phyloP scores from a whole-genome alignment of 2,329 filamentous ascomycete genomes.

The Fusarium virguliforme region DNA sequence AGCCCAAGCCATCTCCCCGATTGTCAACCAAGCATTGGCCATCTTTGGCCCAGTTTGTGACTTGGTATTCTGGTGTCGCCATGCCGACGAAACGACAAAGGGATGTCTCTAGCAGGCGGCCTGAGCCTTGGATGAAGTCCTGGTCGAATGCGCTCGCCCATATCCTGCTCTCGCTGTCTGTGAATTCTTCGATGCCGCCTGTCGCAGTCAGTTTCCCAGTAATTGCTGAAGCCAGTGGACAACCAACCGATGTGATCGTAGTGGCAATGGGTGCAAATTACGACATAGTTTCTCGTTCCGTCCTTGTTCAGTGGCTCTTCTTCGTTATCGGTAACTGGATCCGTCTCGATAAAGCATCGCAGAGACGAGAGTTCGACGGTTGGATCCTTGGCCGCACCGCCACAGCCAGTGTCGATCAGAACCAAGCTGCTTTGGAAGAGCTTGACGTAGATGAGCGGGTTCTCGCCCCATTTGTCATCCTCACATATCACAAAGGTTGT shows the following conservation, averaged over 20 bases:
- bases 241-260: conserved; percentile 60
- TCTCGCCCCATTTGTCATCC: conserved; percentile 61
- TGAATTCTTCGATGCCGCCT: conserved; percentile 58
- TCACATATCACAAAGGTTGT: conserved; percentile 63
- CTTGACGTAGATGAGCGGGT: conserved; percentile 65
- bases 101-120: conserved; percentile 58
- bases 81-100: conserved; percentile 59
- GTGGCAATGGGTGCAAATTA: conserved; percentile 65
- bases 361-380: conserved; percentile 52
- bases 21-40: conserved; percentile 52
- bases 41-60: conserved; percentile 60
- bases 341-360: conserved; percentile 60
- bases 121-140: conserved; percentile 56
- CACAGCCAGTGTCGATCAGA: conserved; percentile 64
- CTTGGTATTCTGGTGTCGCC: conserved; percentile 57
- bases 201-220: neutral
- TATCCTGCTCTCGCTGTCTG: conserved; percentile 39
- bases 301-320: conserved; percentile 57
- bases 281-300: conserved; percentile 55
- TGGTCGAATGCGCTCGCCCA: conserved; percentile 56
- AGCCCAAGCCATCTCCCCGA: conserved; percentile 49
- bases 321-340: conserved; percentile 55
- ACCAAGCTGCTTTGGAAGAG: conserved; percentile 57
- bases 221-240: neutral
- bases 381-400: conserved; percentile 53